These are phyloP conservation scores for Aspergillus leporis DNA, from an alignment of 495 filamentous ascomycete species.

Conservation along the genomic window DNA sequence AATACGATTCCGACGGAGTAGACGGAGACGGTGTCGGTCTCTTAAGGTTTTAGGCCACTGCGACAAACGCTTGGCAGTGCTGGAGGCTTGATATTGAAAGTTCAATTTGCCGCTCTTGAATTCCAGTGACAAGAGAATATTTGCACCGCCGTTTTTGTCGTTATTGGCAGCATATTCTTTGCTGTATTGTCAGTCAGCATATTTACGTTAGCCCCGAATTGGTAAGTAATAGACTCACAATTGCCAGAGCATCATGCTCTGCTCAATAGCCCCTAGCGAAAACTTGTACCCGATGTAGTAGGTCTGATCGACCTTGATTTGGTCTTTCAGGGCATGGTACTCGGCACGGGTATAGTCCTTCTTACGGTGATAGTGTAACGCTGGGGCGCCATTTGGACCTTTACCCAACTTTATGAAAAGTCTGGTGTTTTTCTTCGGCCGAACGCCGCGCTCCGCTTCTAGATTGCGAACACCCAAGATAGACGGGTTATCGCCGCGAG, in stretches of 20 bases:
- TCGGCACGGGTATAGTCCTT: conserved; percentile 16
- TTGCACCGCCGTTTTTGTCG: conserved; percentile 5
- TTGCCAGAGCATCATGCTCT: conserved; percentile 19
- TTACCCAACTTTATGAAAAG: conserved; percentile 18
- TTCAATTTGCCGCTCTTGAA: conserved; percentile 11
- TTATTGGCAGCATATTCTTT: conserved; percentile 11
- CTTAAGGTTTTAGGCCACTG: conserved; percentile 10
- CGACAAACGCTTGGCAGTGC: background rate
- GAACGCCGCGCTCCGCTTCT: conserved; percentile 7
- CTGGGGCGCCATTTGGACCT: conserved; percentile 9
- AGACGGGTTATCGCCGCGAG: conserved; percentile 9
- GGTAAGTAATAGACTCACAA: conserved; percentile 6
- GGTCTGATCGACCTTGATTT: conserved; percentile 9
- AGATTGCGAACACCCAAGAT: conserved; percentile 8
- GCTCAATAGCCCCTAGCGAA: conserved; percentile 4
- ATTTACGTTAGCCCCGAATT: background rate
- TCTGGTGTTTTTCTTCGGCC: conserved; percentile 8
- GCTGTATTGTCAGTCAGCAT: conserved; percentile 4
- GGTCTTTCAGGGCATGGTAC: conserved; percentile 6
- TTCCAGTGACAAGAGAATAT: conserved; percentile 16
- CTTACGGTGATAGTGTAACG: conserved; percentile 16
- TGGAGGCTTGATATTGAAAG: conserved; percentile 13
- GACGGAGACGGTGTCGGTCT: conserved; percentile 9
- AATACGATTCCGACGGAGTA: conserved; percentile 15
- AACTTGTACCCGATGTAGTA: conserved; percentile 20